Conservation (phyloP, 139 green algal genomes). For the Chlamydomonas incerta region DNA sequence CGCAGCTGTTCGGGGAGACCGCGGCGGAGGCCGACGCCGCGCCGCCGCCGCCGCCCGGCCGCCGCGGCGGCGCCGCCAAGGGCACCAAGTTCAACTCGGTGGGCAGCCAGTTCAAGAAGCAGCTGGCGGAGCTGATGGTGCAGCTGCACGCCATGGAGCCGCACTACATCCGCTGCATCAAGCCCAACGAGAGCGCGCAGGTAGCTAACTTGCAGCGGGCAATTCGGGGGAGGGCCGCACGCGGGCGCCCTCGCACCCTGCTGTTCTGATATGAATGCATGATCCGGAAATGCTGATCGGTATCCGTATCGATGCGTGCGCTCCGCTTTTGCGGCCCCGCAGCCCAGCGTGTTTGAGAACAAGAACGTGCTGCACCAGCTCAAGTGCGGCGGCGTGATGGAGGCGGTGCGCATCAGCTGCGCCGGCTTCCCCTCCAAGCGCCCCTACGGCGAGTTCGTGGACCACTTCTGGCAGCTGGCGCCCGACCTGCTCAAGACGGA, state of each 20-base stretch:
- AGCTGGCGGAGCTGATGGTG: conserved; percentile 95
- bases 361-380: conserved; percentile 97
- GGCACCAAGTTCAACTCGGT: conserved; percentile 92
- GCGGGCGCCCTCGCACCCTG: no score
- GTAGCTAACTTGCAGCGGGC: background rate
- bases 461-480: conserved; percentile 94
- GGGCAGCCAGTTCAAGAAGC: conserved; percentile 94
- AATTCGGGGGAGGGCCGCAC: no score
- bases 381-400: conserved; percentile 96
- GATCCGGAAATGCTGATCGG: no score
- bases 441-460: conserved; percentile 92
- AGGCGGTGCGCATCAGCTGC: conserved; percentile 97
- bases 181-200: conserved; percentile 88
- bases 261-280: no score
- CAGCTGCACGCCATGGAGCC: conserved; percentile 94
- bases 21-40: background rate
- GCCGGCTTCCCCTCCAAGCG: conserved; percentile 95
- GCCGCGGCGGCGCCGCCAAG: conserved; percentile 44
- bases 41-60: background rate
- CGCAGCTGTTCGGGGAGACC: conserved; percentile 10
- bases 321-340: no score
- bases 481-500: conserved; percentile 65
- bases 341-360: conserved; percentile 91
- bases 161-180: conserved; percentile 99
- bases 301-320: no score